Conservation (phyloP, 805 yeast genomes). For the Spathaspora hagerdaliae region DNA sequence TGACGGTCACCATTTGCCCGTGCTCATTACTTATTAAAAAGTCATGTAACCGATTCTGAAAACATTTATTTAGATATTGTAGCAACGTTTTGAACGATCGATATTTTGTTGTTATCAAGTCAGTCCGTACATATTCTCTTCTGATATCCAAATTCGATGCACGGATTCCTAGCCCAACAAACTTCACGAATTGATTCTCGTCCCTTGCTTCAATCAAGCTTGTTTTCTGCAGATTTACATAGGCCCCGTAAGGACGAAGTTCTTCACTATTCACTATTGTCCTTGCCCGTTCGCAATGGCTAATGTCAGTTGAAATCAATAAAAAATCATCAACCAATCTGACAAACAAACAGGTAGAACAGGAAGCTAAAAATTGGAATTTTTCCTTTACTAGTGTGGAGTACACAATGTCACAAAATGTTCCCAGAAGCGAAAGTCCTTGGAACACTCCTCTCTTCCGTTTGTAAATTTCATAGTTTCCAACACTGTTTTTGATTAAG, state of each 20-base stretch:
- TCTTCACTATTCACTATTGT: conserved; percentile 14
- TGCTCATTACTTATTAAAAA: not conserved
- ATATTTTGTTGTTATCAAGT: not conserved
- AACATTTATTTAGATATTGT: not conserved
- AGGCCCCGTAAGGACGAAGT: conserved; percentile 31
- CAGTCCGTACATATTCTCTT: conserved; percentile 5
- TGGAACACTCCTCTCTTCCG: conserved; percentile 75
- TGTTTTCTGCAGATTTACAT: conserved; percentile 29
- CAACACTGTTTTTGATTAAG: conserved; percentile 17
- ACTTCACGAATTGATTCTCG: conserved; percentile 10
- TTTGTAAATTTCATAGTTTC: conserved; percentile 25
- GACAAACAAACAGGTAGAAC: conserved; percentile 29
- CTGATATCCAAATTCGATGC: conserved; percentile 16
- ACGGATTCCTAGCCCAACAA: conserved; percentile 29
- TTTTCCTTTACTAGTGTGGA: conserved; percentile 51
- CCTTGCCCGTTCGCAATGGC: conserved; percentile 15
- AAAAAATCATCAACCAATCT: conserved; percentile 85
- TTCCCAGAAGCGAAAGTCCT: conserved; percentile 74
- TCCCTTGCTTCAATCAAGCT: conserved; percentile 10
- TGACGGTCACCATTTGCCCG: not conserved
- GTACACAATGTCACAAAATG: conserved; percentile 70
- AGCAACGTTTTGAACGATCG: conserved; percentile 3
- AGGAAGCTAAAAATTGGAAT: conserved; percentile 13
- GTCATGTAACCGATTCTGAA: not conserved
- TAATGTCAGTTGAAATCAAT: conserved; percentile 48